Base-by-base conservation (phyloP, 257 asterid genomes). In the Nicotiana otophora region DNA sequence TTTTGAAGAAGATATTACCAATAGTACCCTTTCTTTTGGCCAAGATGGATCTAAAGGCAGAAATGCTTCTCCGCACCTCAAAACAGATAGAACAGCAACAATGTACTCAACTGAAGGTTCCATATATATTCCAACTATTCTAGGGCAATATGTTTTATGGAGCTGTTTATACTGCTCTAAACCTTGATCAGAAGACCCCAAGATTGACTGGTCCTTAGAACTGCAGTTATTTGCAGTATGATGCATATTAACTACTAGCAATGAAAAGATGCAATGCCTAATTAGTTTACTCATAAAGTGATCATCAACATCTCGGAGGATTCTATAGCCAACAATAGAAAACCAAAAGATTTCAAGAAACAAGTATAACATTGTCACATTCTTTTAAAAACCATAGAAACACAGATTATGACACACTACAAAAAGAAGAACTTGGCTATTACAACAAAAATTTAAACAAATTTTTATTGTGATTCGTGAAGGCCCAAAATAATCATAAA, bases 51-150 rank as follows among this genome's bases (percentile, higher is more conserved):
- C 99, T 84, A 96, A 82, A 20, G 99, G 98, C 92, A 96, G 83
- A 89, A 96, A 94, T 58, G 97, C 96, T 87, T 90, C 97, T 69
- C 98, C 99, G 57, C 96, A 93, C 90, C 97, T 94, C 81, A 96
- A 81, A 88, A 93, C 88, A 74, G 99, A 91, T 26, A 96, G 91
- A 81, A 93, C 91, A 3, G 98, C 88, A 82, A 93, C 92, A 84
- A 93, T 89, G 88, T 96, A 96, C 82, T 91, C 98, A 31, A 91
- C 92, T 33, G 98, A 96, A 28, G 98, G 99, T 86, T 90, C 98
- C 94, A 93, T 92, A 83, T 90, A 94, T 84, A 96, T 84, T 63
- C 94, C 97, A 17, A 96, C 82, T 82, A 92, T 85, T 86, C 82
- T 92, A 28, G 99, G 98, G 81, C 81, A 86, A 55, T 63, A 86